Conservation (phyloP, 257 asterid species). For the Solanum rostratum region DNA sequence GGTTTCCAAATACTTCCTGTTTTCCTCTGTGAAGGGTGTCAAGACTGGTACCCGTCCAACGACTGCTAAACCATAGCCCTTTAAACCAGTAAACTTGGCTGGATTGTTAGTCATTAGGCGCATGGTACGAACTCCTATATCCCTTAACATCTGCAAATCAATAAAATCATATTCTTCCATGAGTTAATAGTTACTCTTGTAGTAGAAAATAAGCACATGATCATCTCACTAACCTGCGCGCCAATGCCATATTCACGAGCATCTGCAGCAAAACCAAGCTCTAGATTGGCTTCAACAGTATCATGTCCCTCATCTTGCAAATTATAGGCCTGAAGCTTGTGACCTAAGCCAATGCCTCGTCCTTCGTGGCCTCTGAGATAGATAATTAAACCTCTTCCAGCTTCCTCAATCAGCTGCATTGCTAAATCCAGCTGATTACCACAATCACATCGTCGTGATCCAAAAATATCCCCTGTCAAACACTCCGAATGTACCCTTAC, state of each 20-base stretch:
- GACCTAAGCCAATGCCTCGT: constrained; percentile 76
- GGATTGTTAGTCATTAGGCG: constrained; percentile 87
- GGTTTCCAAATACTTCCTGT: constrained; percentile 62
- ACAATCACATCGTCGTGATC: constrained; percentile 74
- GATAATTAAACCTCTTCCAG: constrained; percentile 62
- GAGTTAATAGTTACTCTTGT: background rate
- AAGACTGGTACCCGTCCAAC: constrained; percentile 68
- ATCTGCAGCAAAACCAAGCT: constrained; percentile 83
- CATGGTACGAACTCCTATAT: constrained; percentile 74
- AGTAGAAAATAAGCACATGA: background rate
- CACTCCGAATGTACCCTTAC: constrained; percentile 92
- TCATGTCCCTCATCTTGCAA: constrained; percentile 81
- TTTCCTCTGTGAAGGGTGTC: constrained; percentile 75
- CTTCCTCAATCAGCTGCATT: constrained; percentile 62
- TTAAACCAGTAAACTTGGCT: constrained; percentile 62
- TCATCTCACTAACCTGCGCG: constrained; percentile 47
- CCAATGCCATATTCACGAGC: constrained; percentile 76
- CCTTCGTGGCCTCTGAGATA: constrained; percentile 86
- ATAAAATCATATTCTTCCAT: background rate
- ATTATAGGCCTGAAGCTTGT: constrained; percentile 72
- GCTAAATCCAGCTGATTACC: constrained; percentile 76
- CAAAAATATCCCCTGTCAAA: constrained; percentile 75
- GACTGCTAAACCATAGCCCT: constrained; percentile 74
- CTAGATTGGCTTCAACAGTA: constrained; percentile 76
- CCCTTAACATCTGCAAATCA: constrained; percentile 47